phyloP scores from a whole-genome alignment of 2,329 filamentous ascomycete species.

The Phialocephala subalpina region DNA sequence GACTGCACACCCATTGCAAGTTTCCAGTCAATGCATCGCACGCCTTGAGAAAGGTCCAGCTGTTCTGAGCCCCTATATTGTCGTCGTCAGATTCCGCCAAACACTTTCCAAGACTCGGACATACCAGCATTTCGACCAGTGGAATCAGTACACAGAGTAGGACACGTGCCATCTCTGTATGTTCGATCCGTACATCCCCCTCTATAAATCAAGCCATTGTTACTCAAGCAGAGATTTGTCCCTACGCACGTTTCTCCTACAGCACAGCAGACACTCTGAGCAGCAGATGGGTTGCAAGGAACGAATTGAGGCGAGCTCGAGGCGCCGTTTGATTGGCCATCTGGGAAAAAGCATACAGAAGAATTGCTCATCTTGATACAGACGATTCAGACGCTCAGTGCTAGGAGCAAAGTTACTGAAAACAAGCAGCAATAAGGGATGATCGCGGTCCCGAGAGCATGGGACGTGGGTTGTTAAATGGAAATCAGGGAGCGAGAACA shows the following conservation, averaged over 20 bases:
- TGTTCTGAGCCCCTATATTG: background rate
- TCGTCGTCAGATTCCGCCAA: background rate
- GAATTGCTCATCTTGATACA: constrained; percentile 1
- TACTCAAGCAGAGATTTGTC: background rate
- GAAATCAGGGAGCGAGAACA: too few species aligned
- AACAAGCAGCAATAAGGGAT: too few species aligned
- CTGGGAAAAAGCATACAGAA: background rate
- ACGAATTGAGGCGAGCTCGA: background rate
- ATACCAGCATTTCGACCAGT: background rate
- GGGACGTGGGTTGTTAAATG: too few species aligned
- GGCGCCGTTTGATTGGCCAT: background rate
- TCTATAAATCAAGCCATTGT: background rate
- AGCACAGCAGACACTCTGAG: background rate
- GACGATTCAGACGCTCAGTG: too few species aligned
- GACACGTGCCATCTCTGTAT: background rate
- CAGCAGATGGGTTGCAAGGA: background rate
- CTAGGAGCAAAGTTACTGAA: too few species aligned
- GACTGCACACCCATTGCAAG: background rate
- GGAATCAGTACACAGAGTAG: background rate
- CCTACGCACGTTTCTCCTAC: background rate
- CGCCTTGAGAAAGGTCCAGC: background rate
- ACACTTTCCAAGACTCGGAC: background rate
- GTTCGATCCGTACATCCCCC: background rate
- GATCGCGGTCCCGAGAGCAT: too few species aligned
- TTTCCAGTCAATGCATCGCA: background rate